phyloP scores from a whole-genome alignment of 139 green algal species.

The Chlorella sp. region DNA sequence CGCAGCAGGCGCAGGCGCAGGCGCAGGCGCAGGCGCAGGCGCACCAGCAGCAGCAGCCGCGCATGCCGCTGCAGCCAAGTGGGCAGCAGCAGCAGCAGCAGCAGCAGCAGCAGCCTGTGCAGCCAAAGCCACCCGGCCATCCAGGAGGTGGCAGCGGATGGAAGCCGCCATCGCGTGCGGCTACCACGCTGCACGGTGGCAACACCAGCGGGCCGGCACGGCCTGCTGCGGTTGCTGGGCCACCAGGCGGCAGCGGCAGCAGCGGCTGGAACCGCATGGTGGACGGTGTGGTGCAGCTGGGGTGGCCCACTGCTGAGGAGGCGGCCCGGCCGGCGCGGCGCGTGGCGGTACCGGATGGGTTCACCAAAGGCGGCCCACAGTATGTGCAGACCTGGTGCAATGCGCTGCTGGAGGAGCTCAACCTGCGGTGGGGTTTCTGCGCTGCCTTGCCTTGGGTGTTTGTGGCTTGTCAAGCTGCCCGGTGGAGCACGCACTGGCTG shows the following conservation, averaged over 20 bases:
- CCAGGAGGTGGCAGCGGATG: neutral
- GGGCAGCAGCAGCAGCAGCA: neutral
- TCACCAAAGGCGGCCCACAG: slow-evolving; percentile 18
- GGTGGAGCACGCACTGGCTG: no score
- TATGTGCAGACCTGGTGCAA: slow-evolving; percentile 48
- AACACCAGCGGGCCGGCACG: neutral
- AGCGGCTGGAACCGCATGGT: slow-evolving; percentile 5
- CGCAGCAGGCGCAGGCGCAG: neutral
- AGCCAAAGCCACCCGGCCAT: neutral
- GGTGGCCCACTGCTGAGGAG: slow-evolving; percentile 21
- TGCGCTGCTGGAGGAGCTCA: slow-evolving; percentile 68
- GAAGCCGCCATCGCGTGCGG: neutral
- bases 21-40: neutral
- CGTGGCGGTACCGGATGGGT: slow-evolving; percentile 50
- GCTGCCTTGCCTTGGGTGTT: no score
- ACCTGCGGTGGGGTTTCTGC: slow-evolving; percentile 51
- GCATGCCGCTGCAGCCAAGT: neutral
- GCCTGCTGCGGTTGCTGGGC: neutral
- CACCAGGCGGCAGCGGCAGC: neutral
- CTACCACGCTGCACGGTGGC: neutral
- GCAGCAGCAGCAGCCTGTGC: neutral
- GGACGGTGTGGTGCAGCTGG: slow-evolving; percentile 7
- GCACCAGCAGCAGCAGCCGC: neutral
- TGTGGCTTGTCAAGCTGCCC: no score
- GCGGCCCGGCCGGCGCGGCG: slow-evolving; percentile 5